These are phyloP conservation scores for Xylaria sp. DNA, from an alignment of 2,329 filamentous ascomycete species.

Conservation along the genomic window DNA sequence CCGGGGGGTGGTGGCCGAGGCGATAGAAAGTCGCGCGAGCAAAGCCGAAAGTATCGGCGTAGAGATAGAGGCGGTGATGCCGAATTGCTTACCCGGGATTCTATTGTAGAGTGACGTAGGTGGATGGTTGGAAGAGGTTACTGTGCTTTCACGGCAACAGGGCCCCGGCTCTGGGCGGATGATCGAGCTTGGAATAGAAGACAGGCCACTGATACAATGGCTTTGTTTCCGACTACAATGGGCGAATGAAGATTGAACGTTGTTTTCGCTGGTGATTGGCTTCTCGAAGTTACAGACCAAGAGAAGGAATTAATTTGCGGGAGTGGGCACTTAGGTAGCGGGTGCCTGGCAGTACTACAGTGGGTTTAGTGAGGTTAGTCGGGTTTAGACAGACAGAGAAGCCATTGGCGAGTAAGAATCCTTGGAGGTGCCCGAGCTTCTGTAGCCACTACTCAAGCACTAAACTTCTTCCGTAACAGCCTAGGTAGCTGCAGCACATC, in stretches of 20 bases:
- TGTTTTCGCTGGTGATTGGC: slow-evolving; percentile 5
- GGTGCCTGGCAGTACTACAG: neutral
- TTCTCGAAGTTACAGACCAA: slow-evolving; percentile 10
- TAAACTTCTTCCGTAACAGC: slow-evolving; percentile 2
- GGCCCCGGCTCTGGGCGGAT: neutral
- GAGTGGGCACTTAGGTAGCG: neutral
- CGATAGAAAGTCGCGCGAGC: slow-evolving; percentile 27
- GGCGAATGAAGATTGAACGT: neutral
- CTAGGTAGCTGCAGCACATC: neutral
- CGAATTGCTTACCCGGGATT: slow-evolving; percentile 16
- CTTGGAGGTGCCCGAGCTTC: slow-evolving; percentile 19
- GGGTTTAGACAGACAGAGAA: neutral
- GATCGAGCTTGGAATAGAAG: neutral
- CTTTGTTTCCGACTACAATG: slow-evolving; percentile 2
- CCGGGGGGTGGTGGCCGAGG: slow-evolving; percentile 28
- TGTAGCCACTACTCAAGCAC: neutral
- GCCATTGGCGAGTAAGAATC: slow-evolving; percentile 29
- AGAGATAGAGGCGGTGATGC: slow-evolving; percentile 27
- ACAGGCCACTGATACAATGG: neutral
- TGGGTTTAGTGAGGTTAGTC: neutral
- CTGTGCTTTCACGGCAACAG: neutral
- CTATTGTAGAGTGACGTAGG: slow-evolving; percentile 11
- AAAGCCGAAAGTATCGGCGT: slow-evolving; percentile 27
- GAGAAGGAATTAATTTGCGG: neutral
- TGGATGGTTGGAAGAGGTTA: neutral